phyloP scores from a whole-genome alignment of 805 yeast genomes.

The Sugiyamaella mastotermitis region DNA sequence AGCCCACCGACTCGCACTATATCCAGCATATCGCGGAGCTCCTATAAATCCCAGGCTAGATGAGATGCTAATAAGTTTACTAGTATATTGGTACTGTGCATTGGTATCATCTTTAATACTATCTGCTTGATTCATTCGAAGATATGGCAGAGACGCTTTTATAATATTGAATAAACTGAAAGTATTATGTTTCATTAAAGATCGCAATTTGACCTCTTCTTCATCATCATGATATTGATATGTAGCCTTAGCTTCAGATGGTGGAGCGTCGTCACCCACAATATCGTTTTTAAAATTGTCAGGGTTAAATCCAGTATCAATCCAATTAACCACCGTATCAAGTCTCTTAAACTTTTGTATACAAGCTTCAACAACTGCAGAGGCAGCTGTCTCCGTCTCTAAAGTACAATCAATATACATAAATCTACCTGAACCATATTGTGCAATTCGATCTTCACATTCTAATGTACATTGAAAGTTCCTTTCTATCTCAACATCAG shows the following conservation, averaged over 20 bases:
- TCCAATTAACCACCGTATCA: conserved; percentile 22
- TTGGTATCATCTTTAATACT: neutral
- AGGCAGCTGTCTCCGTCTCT: no score
- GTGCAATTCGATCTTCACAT: no score
- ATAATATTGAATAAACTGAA: conserved; percentile 21
- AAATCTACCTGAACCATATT: no score
- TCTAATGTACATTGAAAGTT: no score
- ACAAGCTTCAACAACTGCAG: conserved; percentile 17
- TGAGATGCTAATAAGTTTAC: conserved; percentile 10
- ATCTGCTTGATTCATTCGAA: neutral
- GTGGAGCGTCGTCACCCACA: conserved; percentile 8
- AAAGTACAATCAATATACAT: no score
- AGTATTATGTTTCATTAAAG: conserved; percentile 25
- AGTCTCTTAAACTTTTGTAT: conserved; percentile 18
- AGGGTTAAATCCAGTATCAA: conserved; percentile 15
- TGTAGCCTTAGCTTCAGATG: conserved; percentile 1
- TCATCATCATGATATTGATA: conserved; percentile 5
- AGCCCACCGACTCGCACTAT: conserved; percentile 28
- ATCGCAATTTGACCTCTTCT: conserved; percentile 23
- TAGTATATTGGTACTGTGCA: neutral
- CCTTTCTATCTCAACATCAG: no score
- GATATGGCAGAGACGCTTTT: conserved; percentile 2
- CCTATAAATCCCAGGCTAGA: conserved; percentile 25
- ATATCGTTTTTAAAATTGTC: conserved; percentile 24
- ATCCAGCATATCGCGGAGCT: conserved; percentile 27